Evolutionary conservation across 805 yeast genomes (phyloP).

Genomic region (Candida morakotiae): DNA sequence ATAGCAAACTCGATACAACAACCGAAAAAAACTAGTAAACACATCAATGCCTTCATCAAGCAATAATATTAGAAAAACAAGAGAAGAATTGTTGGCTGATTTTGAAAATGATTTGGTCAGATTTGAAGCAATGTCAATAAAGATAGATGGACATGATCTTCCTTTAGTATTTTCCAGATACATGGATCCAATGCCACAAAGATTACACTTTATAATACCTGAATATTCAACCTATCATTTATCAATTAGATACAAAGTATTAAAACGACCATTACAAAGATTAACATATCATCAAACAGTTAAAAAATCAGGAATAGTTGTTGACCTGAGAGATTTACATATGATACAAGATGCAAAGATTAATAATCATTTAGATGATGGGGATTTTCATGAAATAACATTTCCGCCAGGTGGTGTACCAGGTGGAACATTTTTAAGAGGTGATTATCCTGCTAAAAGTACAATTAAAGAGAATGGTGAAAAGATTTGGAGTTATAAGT

Average conservation of each 20-base stretch:
- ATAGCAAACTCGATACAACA: too few species aligned
- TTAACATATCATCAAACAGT: conserved; percentile 25
- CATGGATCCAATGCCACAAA: conserved; percentile 24
- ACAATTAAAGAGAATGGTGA: conserved; percentile 17
- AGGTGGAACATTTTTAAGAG: conserved; percentile 26
- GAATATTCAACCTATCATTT: conserved; percentile 21
- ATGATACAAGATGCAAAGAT: conserved; percentile 17
- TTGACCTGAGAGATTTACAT: conserved; percentile 16
- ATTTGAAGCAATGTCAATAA: conserved; percentile 21
- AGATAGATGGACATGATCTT: conserved; percentile 23
- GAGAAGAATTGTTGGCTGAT: conserved; percentile 13
- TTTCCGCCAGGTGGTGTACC: conserved; percentile 27
- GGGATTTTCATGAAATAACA: conserved; percentile 14
- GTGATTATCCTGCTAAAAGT: conserved; percentile 20
- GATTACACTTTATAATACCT: conserved; percentile 21
- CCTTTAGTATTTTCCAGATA: conserved; percentile 16
- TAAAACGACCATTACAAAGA: conserved; percentile 16
- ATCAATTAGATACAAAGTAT: conserved; percentile 20
- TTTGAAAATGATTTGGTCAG: conserved; percentile 21
- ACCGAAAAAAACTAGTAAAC: too few species aligned
- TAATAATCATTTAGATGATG: conserved; percentile 13
- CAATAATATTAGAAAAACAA: conserved; percentile 5
- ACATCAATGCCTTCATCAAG: conserved; percentile 22
- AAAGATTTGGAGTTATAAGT: conserved; percentile 12
- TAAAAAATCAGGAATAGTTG: conserved; percentile 22